Evolutionary conservation across 177 flowering plant genomes (phyloP), one percentile per base, ranked within the genome.

Genomic region (Vitis hybrid): DNA sequence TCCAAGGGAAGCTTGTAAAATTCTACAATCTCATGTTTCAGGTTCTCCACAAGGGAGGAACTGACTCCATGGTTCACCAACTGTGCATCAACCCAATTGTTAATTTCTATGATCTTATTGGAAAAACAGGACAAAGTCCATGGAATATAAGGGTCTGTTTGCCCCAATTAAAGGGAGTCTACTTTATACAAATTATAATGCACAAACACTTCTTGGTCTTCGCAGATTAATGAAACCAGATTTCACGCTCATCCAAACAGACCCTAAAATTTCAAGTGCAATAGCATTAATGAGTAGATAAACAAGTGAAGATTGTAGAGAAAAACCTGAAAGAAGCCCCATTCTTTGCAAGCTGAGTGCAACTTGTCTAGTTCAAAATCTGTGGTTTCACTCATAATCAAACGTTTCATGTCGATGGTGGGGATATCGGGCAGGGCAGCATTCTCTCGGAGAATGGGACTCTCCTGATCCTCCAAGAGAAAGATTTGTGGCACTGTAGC

Each of bases 1-100:
- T 79, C 77, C 58, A 64, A 39, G 7, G 84, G 82, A 65, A 83
- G 82, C 10, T 77, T 63, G 58, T 71, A 79, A 48, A 74, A 76
- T 15, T 67, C 74, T 68, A 66, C 69, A 48, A 81, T 66, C 72
- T 76, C 79, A 23, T 18, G 3, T 30, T 72, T 77, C 73, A 83
- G 26, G 23, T 74, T 72, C 63, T 75, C 78, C 75, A 80, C 2
- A 26, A 79, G 39, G 23, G 72, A 55, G 34, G 56, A 15, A 64
- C 75, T 69, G 3, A 80, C 76, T 54, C 84, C 86, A 80, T 83
- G 86, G 64, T 79, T 78, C 58, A 82, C 76, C 69, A 82, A 21
- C 86, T 82, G 68, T 8, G 17, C 5, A 62, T 11, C 45, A 62
- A 15, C 58, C 58, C n/a, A 18, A 1, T 5, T 54, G 58, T 32